Base-by-base conservation (phyloP, 139 green algal genomes). In the Coelastrella sp. region DNA sequence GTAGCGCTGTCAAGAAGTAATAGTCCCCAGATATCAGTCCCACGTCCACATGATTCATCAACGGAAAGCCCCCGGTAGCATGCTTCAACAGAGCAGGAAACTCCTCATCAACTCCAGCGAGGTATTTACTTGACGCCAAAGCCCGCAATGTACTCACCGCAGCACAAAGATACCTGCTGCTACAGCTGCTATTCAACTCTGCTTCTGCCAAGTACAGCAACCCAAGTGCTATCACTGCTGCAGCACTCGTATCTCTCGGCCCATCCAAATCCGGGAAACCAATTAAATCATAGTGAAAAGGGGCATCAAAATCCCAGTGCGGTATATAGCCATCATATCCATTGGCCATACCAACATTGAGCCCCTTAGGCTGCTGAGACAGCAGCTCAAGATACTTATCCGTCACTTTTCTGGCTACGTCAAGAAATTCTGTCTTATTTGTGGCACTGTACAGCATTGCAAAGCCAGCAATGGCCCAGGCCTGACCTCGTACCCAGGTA, bases 391-490 rank as follows among this genome's bases (percentile, higher is more conserved):
- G 32, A 21, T 60, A 85, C n/a, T 41, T 77, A 17, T 85, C 79
- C 38, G 62, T 73, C 5, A 85, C 34, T 23, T 59, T 41, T 34
- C 32, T 63, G 2, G 79, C 79, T 35, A 43, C 30, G 6, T 76
- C 62, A 0, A 37, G 34, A 38, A 85, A 85, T 43, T 85, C 79
- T 41, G 19, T 17, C 38, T 45, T 15, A 2, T 27, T 21, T 21
- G 79, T 77, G 2, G 25, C 62, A 0, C 27, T 66, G 63, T 85
- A 85, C 63, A 85, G 34, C 62, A 40, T 76, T 17, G 63, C 41
- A 67, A 85, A 85, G n/a, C 79, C 79, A 4, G 34, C 9, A 4
- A 85, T 67, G 6, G 62, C 79, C 79, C 79, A 85, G 2, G 79
- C 48, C 45, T 85, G 79, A 21, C 79, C 79, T 2, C 79, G 51